Evolutionary conservation across 1,284 basidiomycete genomes (phyloP).

Genomic region (Sporisorium sorghi): DNA sequence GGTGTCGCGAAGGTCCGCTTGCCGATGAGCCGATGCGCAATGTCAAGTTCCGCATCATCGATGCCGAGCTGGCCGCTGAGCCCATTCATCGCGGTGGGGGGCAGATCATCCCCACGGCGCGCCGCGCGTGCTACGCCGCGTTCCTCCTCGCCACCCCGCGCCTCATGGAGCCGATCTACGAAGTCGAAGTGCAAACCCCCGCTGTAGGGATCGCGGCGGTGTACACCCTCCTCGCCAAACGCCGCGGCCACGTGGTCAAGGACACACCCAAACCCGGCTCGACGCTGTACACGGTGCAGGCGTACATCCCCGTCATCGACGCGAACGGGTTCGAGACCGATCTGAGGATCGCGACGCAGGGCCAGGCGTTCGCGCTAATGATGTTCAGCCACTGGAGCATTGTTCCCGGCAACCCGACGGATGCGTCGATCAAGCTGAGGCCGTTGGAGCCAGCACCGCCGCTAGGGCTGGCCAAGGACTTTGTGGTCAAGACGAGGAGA

Average conservation of each 20-base stretch:
- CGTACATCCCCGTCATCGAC: slow-evolving; percentile 96
- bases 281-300: slow-evolving; percentile 95
- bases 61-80: slow-evolving; percentile 89
- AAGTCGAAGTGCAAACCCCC: slow-evolving; percentile 96
- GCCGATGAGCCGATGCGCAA: slow-evolving; percentile 99
- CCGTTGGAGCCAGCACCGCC: slow-evolving; percentile 97
- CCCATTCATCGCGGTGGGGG: slow-evolving; percentile 97
- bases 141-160: slow-evolving; percentile 81
- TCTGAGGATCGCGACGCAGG: slow-evolving; percentile 93
- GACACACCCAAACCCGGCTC: slow-evolving; percentile 97
- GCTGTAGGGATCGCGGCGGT: slow-evolving; percentile 98
- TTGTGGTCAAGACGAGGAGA: slow-evolving; percentile 94
- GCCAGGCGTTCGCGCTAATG: slow-evolving; percentile 95
- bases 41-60: slow-evolving; percentile 95
- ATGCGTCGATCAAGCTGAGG: slow-evolving; percentile 91
- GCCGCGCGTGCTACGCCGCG: slow-evolving; percentile 98
- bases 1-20: slow-evolving; percentile 92
- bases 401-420: slow-evolving; percentile 96
- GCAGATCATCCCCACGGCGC: slow-evolving; percentile 96
- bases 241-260: slow-evolving; percentile 96
- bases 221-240: slow-evolving; percentile 94
- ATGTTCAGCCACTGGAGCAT: slow-evolving; percentile 98
- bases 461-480: slow-evolving; percentile 79
- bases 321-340: slow-evolving; percentile 99
- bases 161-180: slow-evolving; percentile 92